Base-by-base conservation (phyloP, 805 yeast genomes). In the Grigorovia yakushimaensis region DNA sequence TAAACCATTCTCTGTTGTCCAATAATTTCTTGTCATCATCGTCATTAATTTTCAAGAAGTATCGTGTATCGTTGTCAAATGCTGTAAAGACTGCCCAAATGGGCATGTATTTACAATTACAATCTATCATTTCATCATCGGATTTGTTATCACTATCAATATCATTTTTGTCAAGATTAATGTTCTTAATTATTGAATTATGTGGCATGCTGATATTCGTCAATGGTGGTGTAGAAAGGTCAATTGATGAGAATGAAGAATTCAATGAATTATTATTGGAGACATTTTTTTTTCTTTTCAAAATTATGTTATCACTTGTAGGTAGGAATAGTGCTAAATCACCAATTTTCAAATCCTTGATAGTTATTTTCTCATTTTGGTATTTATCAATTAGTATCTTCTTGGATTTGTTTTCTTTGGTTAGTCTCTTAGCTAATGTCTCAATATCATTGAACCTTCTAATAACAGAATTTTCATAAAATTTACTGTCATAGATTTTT, bases 31-130 rank as follows among this genome's bases (percentile, higher is more conserved):
- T 17, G 7, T 37, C 37, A 21, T 22, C 15, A 13, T 66, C 66
- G 3, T 33, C 17, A 33, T 33, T n/a, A 42, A 71, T 69, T 45
- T 78, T 77, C 52, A 91, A 67, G 58, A 88, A 82, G 61, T 79
- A 88, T 61, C 89, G 88, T 0, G 94, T 93, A 0, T 87, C 82
- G 1, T 91, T 95, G 13, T 59, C 60, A 47, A 85, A 74, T 13
- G 70, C 77, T 54, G 93, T 89, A 69, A 91, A 91, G 1, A 95
- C 95, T 0, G 96, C 96, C 98, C 98, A 91, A 0, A 91, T 88
- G 47, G 71, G 77, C 10, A 54, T 36, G 7, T 41, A 41, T 11
- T 42, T 46, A 10, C 33, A 22, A 17, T 38, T 48, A 24, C n/a
- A 13, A 30, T 48, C 38, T 64, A 61, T 27, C 49, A 54, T 11